phyloP scores from a whole-genome alignment of 2,329 filamentous ascomycete species.

The Diaporthe sp. region DNA sequence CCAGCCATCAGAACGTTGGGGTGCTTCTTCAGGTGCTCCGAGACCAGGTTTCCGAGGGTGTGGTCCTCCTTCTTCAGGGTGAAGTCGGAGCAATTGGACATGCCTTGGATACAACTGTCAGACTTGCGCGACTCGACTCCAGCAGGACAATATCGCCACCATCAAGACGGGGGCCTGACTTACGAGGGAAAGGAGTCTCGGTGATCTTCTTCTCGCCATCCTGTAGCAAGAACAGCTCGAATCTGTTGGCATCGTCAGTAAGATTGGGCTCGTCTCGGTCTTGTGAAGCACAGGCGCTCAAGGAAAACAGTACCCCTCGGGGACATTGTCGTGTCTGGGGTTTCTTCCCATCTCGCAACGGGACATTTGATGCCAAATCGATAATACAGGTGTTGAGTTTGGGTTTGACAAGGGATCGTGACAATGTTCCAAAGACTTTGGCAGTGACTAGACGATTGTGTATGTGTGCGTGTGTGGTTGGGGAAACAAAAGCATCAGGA shows the following conservation, averaged over 20 bases:
- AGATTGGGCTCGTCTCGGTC: background rate
- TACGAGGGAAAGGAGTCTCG: constrained; percentile 90
- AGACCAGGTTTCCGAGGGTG: constrained; percentile 91
- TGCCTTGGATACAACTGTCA: constrained; percentile 68
- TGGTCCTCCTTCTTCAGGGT: constrained; percentile 97
- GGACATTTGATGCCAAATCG: background rate
- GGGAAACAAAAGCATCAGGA: background rate
- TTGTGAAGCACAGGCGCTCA: background rate
- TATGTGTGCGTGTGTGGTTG: background rate
- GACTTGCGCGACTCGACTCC: constrained; percentile 20
- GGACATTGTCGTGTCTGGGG: constrained; percentile 56
- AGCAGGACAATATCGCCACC: background rate
- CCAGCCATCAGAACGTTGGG: constrained; percentile 89
- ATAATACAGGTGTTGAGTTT: background rate
- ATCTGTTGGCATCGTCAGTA: constrained; percentile 67
- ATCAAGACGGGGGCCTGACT: constrained; percentile 51
- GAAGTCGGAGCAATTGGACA: constrained; percentile 96
- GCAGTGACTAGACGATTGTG: background rate
- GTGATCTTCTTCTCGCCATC: constrained; percentile 96
- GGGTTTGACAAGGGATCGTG: background rate
- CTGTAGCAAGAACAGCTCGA: constrained; percentile 90
- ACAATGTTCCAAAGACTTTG: background rate
- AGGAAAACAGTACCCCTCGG: constrained; percentile 48
- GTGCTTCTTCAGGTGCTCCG: constrained; percentile 87
- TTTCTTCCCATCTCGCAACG: constrained; percentile 54